Evolutionary conservation across 2,329 filamentous ascomycete species (phyloP).

Genomic region (Drechslerella dactyloides): DNA sequence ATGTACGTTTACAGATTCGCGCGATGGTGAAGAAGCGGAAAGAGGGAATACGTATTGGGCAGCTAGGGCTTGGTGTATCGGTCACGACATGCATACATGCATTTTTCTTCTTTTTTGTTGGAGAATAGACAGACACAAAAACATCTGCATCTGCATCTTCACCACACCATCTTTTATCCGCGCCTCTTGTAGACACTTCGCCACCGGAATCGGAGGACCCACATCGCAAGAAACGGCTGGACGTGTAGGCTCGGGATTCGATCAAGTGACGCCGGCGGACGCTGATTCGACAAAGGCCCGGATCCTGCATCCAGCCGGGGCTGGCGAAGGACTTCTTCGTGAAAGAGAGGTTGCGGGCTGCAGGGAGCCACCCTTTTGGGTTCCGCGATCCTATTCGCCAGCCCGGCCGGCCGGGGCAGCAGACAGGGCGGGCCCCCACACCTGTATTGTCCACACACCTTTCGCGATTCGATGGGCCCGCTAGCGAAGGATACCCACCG

Average conservation of each 20-base stretch:
- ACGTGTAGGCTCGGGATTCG: slow-evolving; percentile 50
- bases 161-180: too few species aligned
- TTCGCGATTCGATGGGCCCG: background rate
- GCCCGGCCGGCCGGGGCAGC: background rate
- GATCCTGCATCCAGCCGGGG: slow-evolving; percentile 35
- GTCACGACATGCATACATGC: background rate
- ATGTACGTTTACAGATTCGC: background rate
- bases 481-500: slow-evolving; percentile 47
- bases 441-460: background rate
- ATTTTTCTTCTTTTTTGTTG: background rate
- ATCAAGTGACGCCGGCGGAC: slow-evolving; percentile 28
- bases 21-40: background rate
- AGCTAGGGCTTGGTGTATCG: background rate
- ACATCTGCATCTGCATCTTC: background rate
- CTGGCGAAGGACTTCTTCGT: background rate
- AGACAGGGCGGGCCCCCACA: slow-evolving; percentile 28
- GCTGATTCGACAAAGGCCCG: background rate
- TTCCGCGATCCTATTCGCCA: slow-evolving; percentile 30
- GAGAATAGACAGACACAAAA: background rate
- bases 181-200: too few species aligned
- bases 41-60: background rate
- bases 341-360: background rate
- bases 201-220: background rate
- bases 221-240: slow-evolving; percentile 3
- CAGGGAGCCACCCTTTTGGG: slow-evolving; percentile 22